Evolutionary conservation across 495 filamentous ascomycete genomes (phyloP).

Genomic region (Xylaria cubensis): DNA sequence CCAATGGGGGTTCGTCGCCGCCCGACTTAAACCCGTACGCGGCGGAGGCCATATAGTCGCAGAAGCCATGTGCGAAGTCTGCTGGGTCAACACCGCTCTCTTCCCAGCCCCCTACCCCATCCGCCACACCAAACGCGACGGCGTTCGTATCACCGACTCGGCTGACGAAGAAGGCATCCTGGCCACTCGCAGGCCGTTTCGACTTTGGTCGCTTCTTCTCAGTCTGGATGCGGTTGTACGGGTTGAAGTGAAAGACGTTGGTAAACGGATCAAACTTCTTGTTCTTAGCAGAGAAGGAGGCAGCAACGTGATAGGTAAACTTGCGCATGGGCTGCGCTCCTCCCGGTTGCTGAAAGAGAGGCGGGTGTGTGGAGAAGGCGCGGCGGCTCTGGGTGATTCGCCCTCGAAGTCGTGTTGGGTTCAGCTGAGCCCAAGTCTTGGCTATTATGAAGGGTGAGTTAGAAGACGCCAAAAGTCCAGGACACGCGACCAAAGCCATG

Average conservation of each 20-base stretch:
- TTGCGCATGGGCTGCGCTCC: slow-evolving; percentile 33
- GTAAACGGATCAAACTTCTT: slow-evolving; percentile 71
- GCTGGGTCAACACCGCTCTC: slow-evolving; percentile 91
- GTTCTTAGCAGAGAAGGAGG: slow-evolving; percentile 80
- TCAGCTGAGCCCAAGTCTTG: neutral
- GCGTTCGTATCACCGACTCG: slow-evolving; percentile 65
- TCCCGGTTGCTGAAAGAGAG: slow-evolving; percentile 23
- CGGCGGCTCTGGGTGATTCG: slow-evolving; percentile 25
- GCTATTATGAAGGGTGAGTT: slow-evolving; percentile 25
- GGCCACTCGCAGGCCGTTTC: slow-evolving; percentile 77
- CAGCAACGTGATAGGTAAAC: slow-evolving; percentile 70
- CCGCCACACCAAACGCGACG: slow-evolving; percentile 85
- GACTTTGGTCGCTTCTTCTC: slow-evolving; percentile 58
- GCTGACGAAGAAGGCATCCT: slow-evolving; percentile 95
- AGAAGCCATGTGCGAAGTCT: slow-evolving; percentile 94
- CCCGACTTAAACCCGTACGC: slow-evolving; percentile 60
- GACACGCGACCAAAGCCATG: slow-evolving; percentile 33
- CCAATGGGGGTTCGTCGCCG: slow-evolving; percentile 47
- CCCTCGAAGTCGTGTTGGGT: neutral
- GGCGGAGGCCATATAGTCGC: slow-evolving; percentile 82
- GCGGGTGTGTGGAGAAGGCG: slow-evolving; percentile 33
- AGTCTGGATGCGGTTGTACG: slow-evolving; percentile 62
- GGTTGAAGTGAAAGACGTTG: slow-evolving; percentile 79
- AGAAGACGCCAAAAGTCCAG: slow-evolving; percentile 5
- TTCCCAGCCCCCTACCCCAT: slow-evolving; percentile 94